These are phyloP conservation scores for Batrachochytrium dendrobatidis DNA, from an alignment of 371 early-diverging fungal genomes.

Conservation along the genomic window DNA sequence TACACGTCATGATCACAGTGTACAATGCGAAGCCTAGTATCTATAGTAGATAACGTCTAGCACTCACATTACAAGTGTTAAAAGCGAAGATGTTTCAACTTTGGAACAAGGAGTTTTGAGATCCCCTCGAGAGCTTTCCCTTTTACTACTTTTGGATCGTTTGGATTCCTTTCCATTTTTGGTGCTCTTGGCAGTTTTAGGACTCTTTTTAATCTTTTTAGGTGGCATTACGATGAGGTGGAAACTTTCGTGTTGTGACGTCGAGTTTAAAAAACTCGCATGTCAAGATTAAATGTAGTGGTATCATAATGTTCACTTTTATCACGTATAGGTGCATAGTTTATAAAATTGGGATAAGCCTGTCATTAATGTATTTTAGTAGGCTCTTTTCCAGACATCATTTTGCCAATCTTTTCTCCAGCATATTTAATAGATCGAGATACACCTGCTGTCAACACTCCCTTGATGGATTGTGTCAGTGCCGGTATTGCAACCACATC, in stretches of 20 bases:
- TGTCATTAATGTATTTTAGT: not conserved
- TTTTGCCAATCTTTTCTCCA: slow-evolving; percentile 61
- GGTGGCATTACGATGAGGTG: too few relatives aligned
- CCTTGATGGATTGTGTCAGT: slow-evolving; percentile 85
- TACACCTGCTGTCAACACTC: slow-evolving; percentile 83
- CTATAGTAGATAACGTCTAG: not conserved
- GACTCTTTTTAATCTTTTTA: not conserved
- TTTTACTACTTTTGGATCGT: not conserved
- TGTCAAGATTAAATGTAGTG: too few relatives aligned
- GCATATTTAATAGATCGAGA: slow-evolving; percentile 65
- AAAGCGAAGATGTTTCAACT: not conserved
- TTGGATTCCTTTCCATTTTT: not conserved
- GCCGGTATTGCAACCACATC: slow-evolving; percentile 67
- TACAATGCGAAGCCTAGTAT: too few relatives aligned
- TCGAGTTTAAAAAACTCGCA: too few relatives aligned
- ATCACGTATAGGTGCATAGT: not conserved
- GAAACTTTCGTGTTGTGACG: too few relatives aligned
- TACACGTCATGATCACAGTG: too few relatives aligned
- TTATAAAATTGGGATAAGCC: not conserved
- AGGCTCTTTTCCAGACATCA: slow-evolving; percentile 6
- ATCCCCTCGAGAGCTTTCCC: too few relatives aligned
- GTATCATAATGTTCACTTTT: slow-evolving; percentile 1
- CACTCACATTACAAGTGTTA: not conserved
- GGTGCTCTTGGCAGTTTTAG: not conserved
- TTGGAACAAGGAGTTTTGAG: not conserved